Percentiles rank a stretch among this genome's conserved stretches.
Conservation (phyloP, 1,139 yeast species). For the Yamadazyma songkhlaensis region DNA sequence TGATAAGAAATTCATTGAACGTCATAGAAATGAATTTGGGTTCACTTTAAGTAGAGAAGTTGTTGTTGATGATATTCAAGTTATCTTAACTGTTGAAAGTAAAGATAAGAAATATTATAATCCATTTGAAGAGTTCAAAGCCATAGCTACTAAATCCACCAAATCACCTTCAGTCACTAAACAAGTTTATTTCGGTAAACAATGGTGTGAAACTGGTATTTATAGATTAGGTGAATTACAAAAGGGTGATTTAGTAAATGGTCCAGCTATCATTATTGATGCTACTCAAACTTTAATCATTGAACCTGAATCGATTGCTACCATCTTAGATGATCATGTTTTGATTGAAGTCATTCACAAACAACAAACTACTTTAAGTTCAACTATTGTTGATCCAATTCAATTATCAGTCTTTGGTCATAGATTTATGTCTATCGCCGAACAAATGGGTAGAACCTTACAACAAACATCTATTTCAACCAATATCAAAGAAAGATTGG, state of each 20-base stretch:
- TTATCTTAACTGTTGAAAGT: conserved; percentile 35
- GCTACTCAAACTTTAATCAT: conserved; percentile 82
- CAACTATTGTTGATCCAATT: conserved; percentile 57
- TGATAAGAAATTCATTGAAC: conserved; percentile 25
- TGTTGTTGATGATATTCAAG: conserved; percentile 80
- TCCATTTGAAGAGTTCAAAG: conserved; percentile 30
- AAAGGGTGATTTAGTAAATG: conserved; percentile 54
- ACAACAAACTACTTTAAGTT: conserved; percentile 22
- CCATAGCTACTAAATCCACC: conserved; percentile 8
- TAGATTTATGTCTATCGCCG: conserved; percentile 85
- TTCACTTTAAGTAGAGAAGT: conserved; percentile 46
- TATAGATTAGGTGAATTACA: conserved; percentile 47
- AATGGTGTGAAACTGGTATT: conserved; percentile 51
- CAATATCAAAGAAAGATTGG: conserved; percentile 81
- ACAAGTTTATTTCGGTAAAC: conserved; percentile 29
- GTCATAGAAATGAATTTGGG: conserved; percentile 40
- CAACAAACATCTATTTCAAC: conserved; percentile 81
- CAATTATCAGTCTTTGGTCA: conserved; percentile 78
- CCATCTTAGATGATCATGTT: conserved; percentile 51
- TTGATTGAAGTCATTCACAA: conserved; percentile 34
- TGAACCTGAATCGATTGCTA: conserved; percentile 66
- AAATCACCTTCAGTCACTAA: conserved; percentile 10
- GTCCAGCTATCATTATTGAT: conserved; percentile 85
- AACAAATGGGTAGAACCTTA: conserved; percentile 81
- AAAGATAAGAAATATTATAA: conserved; percentile 27